Evolutionary conservation across 2,329 filamentous ascomycete genomes (phyloP), one percentile per base, ranked within the genome.

Genomic region (Mariannaea sp.): DNA sequence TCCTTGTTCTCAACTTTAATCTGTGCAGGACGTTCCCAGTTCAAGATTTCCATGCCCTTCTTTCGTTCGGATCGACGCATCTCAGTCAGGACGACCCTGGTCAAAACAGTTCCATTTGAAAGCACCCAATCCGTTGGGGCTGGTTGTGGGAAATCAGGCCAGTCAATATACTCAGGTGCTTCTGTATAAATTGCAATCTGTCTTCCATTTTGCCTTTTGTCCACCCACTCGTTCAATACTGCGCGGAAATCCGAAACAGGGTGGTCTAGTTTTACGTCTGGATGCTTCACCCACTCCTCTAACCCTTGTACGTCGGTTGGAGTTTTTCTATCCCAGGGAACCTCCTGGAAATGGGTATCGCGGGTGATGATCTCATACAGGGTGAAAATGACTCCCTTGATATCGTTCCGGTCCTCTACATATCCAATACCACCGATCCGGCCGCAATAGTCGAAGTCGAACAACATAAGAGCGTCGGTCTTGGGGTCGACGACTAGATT

Each of bases 361-460:
- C 60, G 59, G 7, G 72, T 74, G 32, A 75, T 72, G 22, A 74
- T 67, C 57, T 73, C 71, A 53, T 74, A 73, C 5, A 60, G 6
- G 5, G 71, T 73, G 44, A 72, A 73, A 20, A 71, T 56, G 9
- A 72, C 67, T 10, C 70, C 70, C 17, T 67, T 70, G n/a, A 72
- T 53, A 52, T 74, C 72, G 42, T 71, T 64, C 4, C 67, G 61
- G 10, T 61, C 39, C 33, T 63, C 49, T 1, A 10, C 2, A 16
- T 61, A 64, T 2, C 13, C 13, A 35, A 57, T 41, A 1, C 43
- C 44, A 4, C 55, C 52, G 12, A 71, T 68, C 60, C 61, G 38
- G 56, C 60, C 1, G 64, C 49, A 32, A 45, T n/a, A 67, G 53
- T 72, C 68, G 32, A 75, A 75, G 60, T 76, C 73, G 43, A 75